phyloP scores from a whole-genome alignment of 352 stramenopile species.

The Phytopythium aichiense region DNA sequence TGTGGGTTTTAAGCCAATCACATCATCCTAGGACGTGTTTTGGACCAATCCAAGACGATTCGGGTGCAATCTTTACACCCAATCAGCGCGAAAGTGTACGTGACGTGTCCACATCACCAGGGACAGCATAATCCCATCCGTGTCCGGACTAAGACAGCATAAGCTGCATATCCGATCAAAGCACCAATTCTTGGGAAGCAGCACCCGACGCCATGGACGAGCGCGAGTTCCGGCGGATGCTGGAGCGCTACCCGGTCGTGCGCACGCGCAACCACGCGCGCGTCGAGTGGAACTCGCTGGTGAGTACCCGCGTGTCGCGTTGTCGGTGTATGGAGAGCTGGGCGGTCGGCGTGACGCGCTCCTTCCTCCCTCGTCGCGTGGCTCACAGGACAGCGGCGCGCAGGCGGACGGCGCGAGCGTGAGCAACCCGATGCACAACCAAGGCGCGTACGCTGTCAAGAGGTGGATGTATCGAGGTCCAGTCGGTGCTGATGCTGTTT shows the following conservation, averaged over 20 bases:
- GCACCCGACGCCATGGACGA: conserved; percentile 56
- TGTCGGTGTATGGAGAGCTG: background rate
- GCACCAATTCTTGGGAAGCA: too few species aligned
- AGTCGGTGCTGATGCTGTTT: background rate
- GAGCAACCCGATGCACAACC: conserved; percentile 3
- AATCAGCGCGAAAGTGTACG: too few species aligned
- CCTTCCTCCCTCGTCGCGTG: background rate
- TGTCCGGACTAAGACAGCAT: background rate
- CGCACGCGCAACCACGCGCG: conserved; percentile 74
- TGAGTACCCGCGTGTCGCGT: conserved; percentile 6
- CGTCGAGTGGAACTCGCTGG: conserved; percentile 79
- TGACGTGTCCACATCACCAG: too few species aligned
- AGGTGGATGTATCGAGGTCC: too few species aligned
- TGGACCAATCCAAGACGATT: too few species aligned
- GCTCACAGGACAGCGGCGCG: conserved; percentile 21
- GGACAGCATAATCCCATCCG: too few species aligned
- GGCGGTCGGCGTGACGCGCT: background rate
- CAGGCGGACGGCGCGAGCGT: conserved; percentile 8
- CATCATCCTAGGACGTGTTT: background rate
- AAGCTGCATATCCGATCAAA: background rate
- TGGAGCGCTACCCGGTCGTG: conserved; percentile 74
- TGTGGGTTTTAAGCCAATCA: too few species aligned
- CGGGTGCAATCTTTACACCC: too few species aligned
- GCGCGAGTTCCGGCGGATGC: conserved; percentile 54
- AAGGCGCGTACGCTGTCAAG: background rate